Evolutionary conservation across 257 asterid species (phyloP).

Genomic region (Coffea eugenioides): DNA sequence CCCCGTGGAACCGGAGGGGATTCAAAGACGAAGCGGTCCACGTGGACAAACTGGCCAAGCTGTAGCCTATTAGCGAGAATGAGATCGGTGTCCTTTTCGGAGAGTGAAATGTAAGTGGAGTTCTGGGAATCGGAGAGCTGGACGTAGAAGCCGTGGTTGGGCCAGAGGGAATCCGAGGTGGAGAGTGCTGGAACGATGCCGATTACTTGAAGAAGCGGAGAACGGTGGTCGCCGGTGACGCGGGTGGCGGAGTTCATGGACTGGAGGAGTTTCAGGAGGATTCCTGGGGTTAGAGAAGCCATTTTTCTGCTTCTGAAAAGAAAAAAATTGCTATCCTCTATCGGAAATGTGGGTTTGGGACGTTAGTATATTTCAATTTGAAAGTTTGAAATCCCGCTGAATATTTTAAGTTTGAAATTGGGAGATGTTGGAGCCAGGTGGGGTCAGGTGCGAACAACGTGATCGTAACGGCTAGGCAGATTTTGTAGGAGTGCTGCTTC

Average conservation of each 20-base stretch:
- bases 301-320: slow-evolving; percentile 24
- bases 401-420: slow-evolving; percentile 26
- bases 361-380: slow-evolving; percentile 27
- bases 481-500: background rate
- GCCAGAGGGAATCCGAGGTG: slow-evolving; percentile 66
- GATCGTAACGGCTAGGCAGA: slow-evolving; percentile 21
- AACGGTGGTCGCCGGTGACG: slow-evolving; percentile 96
- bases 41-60: slow-evolving; percentile 80
- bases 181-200: slow-evolving; percentile 90
- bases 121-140: slow-evolving; percentile 89
- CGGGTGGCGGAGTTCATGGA: slow-evolving; percentile 72
- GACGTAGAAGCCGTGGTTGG: slow-evolving; percentile 80
- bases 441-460: background rate
- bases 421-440: background rate
- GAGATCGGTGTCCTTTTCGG: slow-evolving; percentile 76
- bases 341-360: background rate
- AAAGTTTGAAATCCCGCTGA: slow-evolving; percentile 21
- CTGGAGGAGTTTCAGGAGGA: slow-evolving; percentile 83
- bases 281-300: slow-evolving; percentile 90
- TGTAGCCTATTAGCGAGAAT: slow-evolving; percentile 85
- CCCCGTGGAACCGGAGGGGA: slow-evolving; percentile 74
- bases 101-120: slow-evolving; percentile 88
- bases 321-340: no score
- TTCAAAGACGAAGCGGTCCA: slow-evolving; percentile 71
- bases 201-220: slow-evolving; percentile 87